Base-by-base conservation (phyloP, 2,329 filamentous ascomycete genomes). In the Chaetomium olivaceum region DNA sequence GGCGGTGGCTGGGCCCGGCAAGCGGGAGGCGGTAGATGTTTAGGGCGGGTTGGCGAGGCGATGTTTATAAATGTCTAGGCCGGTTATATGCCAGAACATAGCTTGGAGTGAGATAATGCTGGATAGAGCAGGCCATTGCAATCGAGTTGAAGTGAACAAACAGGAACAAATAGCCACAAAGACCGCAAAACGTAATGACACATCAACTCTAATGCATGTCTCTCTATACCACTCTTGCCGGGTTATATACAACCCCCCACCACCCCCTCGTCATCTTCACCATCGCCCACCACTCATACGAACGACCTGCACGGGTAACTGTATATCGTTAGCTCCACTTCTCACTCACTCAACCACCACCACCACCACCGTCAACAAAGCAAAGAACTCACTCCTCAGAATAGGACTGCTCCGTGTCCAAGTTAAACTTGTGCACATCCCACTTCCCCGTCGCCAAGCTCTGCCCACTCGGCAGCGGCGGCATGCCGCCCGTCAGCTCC, bases 381-480 rank as follows among this genome's bases (percentile, higher is more conserved):
- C 31, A 27, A 55, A n/a, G n/a, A 46, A 87, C 89, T 79, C 80
- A 92, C 91, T 82, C 77, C 59, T 85, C 83, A 39, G 85, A 81
- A 78, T 96, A 97, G 66, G 89, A 85, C 74, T 90, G 85, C 75
- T 93, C 88, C 73, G 82, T 80, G 39, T 82, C 79, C 73, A 91
- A 75, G 69, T 80, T 79, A 73, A 96, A 88, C 78, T 89, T 87
- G 77, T 93, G 88, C 75, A 89, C 87, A 74, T 88, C 83, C 81
- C 87, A 87, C 68, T 82, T 76, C 52, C 83, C 83, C 55, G 77
- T 80, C 56, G 78, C 77, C 65, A 83, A 73, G 71, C 81, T 86
- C 77, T 88, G 80, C n/a, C 91, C 89, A 73, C 88, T 88, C 19
- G 94, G 95, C 74, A 91, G 80, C n/a, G 95, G 95, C 64, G 95